These are phyloP conservation scores for Sanghuangporus weigelae DNA, from an alignment of 1,284 basidiomycete species.

Conservation along the genomic window DNA sequence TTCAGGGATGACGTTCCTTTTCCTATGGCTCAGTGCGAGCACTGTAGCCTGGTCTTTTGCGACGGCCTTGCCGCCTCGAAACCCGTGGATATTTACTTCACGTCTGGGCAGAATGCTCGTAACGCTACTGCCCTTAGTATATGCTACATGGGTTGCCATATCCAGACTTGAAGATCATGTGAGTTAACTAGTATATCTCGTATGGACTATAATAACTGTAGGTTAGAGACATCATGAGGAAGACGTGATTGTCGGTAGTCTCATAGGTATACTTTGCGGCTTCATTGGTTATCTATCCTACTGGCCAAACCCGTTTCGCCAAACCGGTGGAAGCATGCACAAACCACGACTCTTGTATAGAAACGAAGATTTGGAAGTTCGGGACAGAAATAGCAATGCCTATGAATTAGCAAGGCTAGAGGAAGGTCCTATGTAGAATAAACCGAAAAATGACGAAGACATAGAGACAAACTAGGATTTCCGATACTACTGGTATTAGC, in stretches of 20 bases:
- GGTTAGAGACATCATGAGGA: slow-evolving; percentile 60
- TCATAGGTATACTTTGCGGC: slow-evolving; percentile 51
- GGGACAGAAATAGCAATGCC: slow-evolving; percentile 23
- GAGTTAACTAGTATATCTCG: slow-evolving; percentile 22
- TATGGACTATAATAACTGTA: not conserved
- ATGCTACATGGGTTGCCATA: slow-evolving; percentile 57
- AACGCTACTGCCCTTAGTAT: slow-evolving; percentile 46
- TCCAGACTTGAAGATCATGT: slow-evolving; percentile 63
- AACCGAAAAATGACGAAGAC: slow-evolving; percentile 25
- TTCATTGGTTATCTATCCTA: slow-evolving; percentile 50
- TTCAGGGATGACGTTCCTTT: slow-evolving; percentile 57
- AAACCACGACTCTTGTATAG: slow-evolving; percentile 39
- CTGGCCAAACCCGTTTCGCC: slow-evolving; percentile 58
- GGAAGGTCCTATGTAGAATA: slow-evolving; percentile 37
- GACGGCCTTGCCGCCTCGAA: slow-evolving; percentile 30
- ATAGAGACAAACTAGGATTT: not conserved
- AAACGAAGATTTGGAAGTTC: slow-evolving; percentile 19
- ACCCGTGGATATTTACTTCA: slow-evolving; percentile 37
- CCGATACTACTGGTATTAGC: slow-evolving; percentile 6
- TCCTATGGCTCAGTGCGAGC: slow-evolving; percentile 58
- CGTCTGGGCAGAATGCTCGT: slow-evolving; percentile 44
- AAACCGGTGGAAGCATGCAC: slow-evolving; percentile 26
- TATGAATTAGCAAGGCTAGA: slow-evolving; percentile 48
- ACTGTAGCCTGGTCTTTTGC: slow-evolving; percentile 54
- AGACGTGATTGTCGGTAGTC: slow-evolving; percentile 56